Conservation (phyloP, 805 yeast genomes). For the Teunomyces aglyptinius region DNA sequence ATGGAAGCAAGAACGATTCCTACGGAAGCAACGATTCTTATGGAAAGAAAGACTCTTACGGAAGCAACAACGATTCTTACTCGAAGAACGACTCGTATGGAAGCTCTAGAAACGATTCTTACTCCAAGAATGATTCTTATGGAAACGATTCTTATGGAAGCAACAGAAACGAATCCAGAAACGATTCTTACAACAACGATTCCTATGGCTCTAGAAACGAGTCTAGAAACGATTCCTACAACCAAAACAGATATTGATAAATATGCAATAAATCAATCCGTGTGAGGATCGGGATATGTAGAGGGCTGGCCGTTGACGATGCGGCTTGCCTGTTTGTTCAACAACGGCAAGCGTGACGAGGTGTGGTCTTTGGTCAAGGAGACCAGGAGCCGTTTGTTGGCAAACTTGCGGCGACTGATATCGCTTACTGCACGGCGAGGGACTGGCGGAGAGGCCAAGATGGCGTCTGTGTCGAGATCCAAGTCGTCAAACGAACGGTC, state of each 20-base stretch:
- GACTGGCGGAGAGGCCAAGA: constrained; percentile 32
- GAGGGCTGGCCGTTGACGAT: constrained; percentile 10
- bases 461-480: constrained; percentile 27
- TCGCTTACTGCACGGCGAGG: constrained; percentile 3
- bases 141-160: not conserved
- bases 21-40: constrained; percentile 8
- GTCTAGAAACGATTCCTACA: constrained; percentile 9
- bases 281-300: no score
- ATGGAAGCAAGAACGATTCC: constrained; percentile 7
- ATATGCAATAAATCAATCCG: not conserved
- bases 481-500: constrained; percentile 21
- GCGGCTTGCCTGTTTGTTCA: constrained; percentile 35
- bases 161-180: constrained; percentile 7
- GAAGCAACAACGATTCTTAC: not conserved
- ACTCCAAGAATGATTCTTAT: not conserved
- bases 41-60: not conserved
- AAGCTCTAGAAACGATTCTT: not conserved
- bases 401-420: not conserved
- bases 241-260: constrained; percentile 9
- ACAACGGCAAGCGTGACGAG: constrained; percentile 23
- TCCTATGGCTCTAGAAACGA: not conserved
- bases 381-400: constrained; percentile 17
- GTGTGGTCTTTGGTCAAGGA: constrained; percentile 11
- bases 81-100: not conserved
- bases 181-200: constrained; percentile 9